A percentile compares a stretch with the other conserved stretches of the same genome.
Evolutionary conservation across 169 alveolate genomes (phyloP).

Genomic region (Toxoplasma gondii): DNA sequence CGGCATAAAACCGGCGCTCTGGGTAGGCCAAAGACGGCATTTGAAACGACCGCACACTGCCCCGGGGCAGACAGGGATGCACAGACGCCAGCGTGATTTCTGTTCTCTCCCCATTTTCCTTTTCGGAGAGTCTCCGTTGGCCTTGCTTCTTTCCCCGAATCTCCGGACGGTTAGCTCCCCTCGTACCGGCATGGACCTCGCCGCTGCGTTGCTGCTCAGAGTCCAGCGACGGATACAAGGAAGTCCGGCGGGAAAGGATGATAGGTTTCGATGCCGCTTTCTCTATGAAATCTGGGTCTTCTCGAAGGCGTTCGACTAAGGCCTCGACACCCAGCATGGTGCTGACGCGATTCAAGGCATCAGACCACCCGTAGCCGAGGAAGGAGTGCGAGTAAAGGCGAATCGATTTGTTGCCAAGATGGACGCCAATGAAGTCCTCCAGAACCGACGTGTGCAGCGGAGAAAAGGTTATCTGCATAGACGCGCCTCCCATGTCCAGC

Average conservation of each 20-base stretch:
- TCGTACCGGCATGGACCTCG: neutral
- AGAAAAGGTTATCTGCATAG: conserved; percentile 69
- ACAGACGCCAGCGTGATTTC: neutral
- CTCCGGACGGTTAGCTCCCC: neutral
- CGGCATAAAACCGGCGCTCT: conserved; percentile 33
- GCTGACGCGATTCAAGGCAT: conserved; percentile 29
- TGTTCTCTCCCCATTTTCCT: neutral
- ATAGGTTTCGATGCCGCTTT: neutral
- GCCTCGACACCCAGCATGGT: neutral
- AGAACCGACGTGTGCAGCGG: conserved; percentile 48
- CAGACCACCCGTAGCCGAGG: conserved; percentile 64
- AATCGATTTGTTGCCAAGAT: conserved; percentile 29
- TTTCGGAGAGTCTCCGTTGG: neutral
- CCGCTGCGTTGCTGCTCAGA: neutral
- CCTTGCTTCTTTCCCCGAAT: neutral
- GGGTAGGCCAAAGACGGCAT: conserved; percentile 40
- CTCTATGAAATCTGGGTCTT: neutral
- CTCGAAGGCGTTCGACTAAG: neutral
- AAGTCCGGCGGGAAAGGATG: neutral
- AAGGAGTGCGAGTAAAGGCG: conserved; percentile 62
- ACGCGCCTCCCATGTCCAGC: conserved; percentile 73
- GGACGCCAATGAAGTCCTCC: conserved; percentile 43
- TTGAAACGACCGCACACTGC: neutral
- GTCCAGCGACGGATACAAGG: neutral
- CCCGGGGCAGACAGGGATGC: conserved; percentile 48